phyloP scores from a whole-genome alignment of 225 moss, liverwort and hornwort species.

The Climacium dendroides region DNA sequence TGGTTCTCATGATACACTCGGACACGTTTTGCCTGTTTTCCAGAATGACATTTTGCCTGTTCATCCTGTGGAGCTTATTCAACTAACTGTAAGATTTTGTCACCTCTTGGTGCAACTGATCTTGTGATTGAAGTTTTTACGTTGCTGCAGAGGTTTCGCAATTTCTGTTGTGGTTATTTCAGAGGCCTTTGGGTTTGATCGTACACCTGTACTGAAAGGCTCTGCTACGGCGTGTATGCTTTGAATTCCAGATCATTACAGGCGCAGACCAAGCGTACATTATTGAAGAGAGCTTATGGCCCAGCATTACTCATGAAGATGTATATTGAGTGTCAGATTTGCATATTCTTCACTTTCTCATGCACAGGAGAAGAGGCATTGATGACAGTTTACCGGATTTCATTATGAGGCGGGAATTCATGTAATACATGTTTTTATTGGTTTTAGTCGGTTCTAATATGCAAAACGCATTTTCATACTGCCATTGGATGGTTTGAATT shows the following conservation, averaged over 20 bases:
- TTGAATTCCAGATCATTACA: constrained; percentile 36
- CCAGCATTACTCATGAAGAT: constrained; percentile 54
- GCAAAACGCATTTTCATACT: not conserved
- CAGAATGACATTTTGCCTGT: constrained; percentile 48
- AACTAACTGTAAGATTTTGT: constrained; percentile 31
- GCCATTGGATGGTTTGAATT: not conserved
- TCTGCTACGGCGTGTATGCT: not conserved
- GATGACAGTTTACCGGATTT: not conserved
- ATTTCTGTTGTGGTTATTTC: not conserved
- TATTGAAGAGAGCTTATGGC: constrained; percentile 43
- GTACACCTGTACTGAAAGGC: not conserved
- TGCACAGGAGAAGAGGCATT: not conserved
- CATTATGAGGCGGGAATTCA: not conserved
- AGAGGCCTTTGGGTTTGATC: not conserved
- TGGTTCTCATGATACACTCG: constrained; percentile 46
- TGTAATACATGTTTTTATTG: not conserved
- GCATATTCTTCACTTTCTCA: not conserved
- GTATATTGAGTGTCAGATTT: constrained; percentile 62
- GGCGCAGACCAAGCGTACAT: constrained; percentile 27
- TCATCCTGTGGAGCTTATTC: constrained; percentile 44
- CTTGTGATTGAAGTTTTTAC: not conserved
- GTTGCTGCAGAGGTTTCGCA: not conserved
- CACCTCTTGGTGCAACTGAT: not conserved
- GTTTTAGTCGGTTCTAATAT: not conserved
- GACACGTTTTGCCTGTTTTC: constrained; percentile 38